Evolutionary conservation across 176 grass and related monocot genomes (phyloP), one percentile per base, ranked within the genome.

Genomic region (Cymbopogon citratus): DNA sequence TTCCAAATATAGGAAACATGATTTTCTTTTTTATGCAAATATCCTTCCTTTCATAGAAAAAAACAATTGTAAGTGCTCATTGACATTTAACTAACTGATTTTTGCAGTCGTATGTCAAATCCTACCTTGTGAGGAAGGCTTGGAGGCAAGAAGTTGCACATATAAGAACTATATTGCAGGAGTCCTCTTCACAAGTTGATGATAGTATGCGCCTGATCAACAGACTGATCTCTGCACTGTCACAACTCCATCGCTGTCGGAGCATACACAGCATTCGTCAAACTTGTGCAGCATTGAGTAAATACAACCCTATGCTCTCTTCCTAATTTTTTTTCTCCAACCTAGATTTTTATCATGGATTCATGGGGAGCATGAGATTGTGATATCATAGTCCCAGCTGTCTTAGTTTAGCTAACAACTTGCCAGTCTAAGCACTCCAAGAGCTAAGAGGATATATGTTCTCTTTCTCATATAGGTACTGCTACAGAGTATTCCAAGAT

Each of bases 221-320:
- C 60, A 83, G 85, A 80, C 39, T 88, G 70, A 36, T 81, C 40
- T 71, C 76, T 41, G 91, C 86, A 35, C 76, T 94, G 57, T 77
- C 66, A 19, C 83, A 91, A 23, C 89, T 94, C 62, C 44, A 49
- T 78, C 70, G 15, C 7, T 84, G 66, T 81, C 75, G 75, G 74
- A 91, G 80, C 39, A 88, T 66, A 61, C 84, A 86, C 61, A 84
- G 73, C 31, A 90, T 91, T 81, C 84, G 72, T 41, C 83, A 81
- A 81, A 82, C 75, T 73, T 94, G 83, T 56, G 73, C 83, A 70
- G 84, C 66, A 87, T 54, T 94, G 79, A 91, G 92, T 94, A 94
- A 90, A 76, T 57, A 66, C 59, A 73, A 78, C 80, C 31, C 71
- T 67, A 24, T 36, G 21, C 71, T 63, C 51, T 39, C 14, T 36